Evolutionary conservation across 2,329 filamentous ascomycete genomes (phyloP).

Genomic region (Penicillium sp.): DNA sequence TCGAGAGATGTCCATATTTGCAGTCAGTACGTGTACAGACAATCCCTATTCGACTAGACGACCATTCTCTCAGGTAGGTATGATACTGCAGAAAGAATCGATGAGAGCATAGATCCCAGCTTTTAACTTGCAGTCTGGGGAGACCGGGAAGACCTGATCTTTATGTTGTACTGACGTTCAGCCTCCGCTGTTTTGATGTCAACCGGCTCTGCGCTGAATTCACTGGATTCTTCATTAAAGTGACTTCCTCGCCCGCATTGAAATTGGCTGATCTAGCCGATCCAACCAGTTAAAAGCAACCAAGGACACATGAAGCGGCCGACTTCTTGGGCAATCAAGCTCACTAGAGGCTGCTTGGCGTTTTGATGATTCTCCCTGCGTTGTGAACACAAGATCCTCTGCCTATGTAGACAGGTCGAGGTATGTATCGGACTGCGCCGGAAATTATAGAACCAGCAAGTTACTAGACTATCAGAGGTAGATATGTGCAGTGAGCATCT

Average conservation of each 20-base stretch:
- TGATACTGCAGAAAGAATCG: neutral
- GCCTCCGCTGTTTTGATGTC: neutral
- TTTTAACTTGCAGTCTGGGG: neutral
- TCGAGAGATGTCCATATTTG: conserved; percentile 16
- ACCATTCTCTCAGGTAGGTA: neutral
- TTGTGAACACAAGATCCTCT: neutral
- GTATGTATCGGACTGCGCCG: too few species aligned
- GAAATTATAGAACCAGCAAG: too few species aligned
- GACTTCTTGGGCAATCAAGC: conserved; percentile 4
- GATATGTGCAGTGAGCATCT: neutral
- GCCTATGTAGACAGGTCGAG: neutral
- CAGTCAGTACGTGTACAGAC: neutral
- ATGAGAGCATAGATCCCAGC: neutral
- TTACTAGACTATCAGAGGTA: too few species aligned
- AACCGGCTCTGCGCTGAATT: neutral
- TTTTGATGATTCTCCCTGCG: neutral
- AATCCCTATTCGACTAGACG: neutral
- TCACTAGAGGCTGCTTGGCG: neutral
- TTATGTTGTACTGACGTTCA: neutral
- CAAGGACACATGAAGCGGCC: neutral
- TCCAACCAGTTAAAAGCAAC: neutral
- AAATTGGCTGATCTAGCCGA: neutral
- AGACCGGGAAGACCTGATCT: neutral
- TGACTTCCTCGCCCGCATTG: neutral
- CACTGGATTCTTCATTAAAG: neutral